phyloP scores from a whole-genome alignment of 2,329 filamentous ascomycete species.

The Trichoderma oligosporum region DNA sequence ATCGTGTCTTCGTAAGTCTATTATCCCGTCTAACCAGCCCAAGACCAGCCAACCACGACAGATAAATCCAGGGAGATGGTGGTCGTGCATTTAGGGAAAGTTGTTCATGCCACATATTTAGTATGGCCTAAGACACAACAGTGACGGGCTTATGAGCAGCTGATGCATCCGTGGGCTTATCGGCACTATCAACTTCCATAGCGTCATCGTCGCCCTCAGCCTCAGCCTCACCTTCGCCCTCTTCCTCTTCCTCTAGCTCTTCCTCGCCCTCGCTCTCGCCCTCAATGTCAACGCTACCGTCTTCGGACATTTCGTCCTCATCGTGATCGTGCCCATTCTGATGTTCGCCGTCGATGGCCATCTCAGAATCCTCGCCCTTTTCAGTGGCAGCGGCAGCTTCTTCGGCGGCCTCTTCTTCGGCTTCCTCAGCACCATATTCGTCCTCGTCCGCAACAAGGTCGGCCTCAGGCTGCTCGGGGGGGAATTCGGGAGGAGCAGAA shows the following conservation, averaged over 20 bases:
- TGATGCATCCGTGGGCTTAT: conserved; percentile 34
- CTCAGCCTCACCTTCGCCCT: conserved; percentile 36
- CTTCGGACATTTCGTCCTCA: conserved; percentile 67
- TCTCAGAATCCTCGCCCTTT: conserved; percentile 65
- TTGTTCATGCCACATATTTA: not conserved
- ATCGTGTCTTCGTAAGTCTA: conserved; percentile 33
- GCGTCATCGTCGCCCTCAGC: conserved; percentile 40
- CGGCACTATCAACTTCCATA: conserved; percentile 48
- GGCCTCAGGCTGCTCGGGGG: conserved; percentile 94
- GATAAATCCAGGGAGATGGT: not conserved
- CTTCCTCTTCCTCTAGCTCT: conserved; percentile 57
- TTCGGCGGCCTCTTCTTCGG: conserved; percentile 65
- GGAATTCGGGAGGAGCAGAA: conserved; percentile 90
- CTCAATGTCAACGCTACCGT: conserved; percentile 74
- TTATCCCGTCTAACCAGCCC: conserved; percentile 23
- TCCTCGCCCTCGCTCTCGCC: conserved; percentile 71
- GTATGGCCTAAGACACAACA: conserved; percentile 31
- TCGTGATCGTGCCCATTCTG: conserved; percentile 44
- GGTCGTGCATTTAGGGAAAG: not conserved
- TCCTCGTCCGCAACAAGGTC: conserved; percentile 82
- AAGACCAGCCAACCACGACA: conserved; percentile 14
- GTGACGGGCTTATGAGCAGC: conserved; percentile 34
- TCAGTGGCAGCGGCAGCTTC: conserved; percentile 51
- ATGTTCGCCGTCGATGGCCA: conserved; percentile 59
- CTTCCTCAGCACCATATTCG: conserved; percentile 87